Base-by-base conservation (phyloP, 2,329 filamentous ascomycete species). In the Sodiomyces alkalinus region DNA sequence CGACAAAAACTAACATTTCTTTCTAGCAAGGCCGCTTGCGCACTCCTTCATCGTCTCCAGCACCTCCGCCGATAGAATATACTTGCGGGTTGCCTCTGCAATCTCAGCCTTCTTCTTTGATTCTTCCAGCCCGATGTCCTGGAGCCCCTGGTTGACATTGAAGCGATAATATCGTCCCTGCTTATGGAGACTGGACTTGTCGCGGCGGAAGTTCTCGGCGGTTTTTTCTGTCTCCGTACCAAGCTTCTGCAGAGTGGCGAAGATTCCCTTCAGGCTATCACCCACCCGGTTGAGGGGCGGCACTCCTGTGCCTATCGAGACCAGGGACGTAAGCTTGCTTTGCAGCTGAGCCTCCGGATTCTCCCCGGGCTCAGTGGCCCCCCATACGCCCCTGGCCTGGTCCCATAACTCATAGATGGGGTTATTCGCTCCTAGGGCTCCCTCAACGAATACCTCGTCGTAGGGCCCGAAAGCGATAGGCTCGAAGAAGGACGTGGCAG, bases 131-230 rank as follows among this genome's bases (percentile, higher is more conserved):
- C 47, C 49, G 27, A 62, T 46, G 12, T 52, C 41, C 29, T 55
- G 50, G 1, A 63, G 40, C 5, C 56, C 53, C 13, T 42, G 45
- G 8, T 40, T 33, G 11, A 63, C 55, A 33, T 60, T 61, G 35
- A 63, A 62, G 6, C 58, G 52, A 37, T 50, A 62, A 34, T 59
- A 53, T 15, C 46, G 45, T 6, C 45, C 39, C 20, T 46, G 39
- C 17, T 46, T 38, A 27, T 46, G 40, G 9, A 55, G 40, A 18
- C 43, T 30, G 17, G 36, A 33, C 35, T 55, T 46, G 18, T 52
- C 43, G 28, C 43, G 34, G 19, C 36, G 39, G 33, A 60, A 58
- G 23, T 36, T 37, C 28, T 55, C 38, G 7, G 51, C 53, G 11
- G 50, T 57, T 23, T 49, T 41, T 33, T 58, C 51, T 0, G 51